Base-by-base conservation (phyloP, 108 stramenopile genomes). In the Cyclotella cryptica region DNA sequence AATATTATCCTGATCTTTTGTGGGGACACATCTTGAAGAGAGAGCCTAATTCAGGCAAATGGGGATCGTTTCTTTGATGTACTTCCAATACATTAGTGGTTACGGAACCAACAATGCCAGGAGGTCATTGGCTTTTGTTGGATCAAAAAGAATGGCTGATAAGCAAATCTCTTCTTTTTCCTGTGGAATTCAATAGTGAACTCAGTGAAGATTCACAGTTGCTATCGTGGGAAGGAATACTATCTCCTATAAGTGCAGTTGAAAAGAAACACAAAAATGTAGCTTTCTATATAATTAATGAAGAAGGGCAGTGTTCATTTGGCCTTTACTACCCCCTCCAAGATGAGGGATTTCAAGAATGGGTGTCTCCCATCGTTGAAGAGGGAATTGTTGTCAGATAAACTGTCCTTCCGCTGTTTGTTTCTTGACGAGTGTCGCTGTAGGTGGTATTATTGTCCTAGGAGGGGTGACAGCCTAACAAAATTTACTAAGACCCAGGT, bases 21-120 rank as follows among this genome's bases (percentile, higher is more conserved):
- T 85, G 84, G 87, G 54, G 79, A 43, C 84, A 83, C 58, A 60
- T 87, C 24, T 61, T 87, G 28, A 69, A 61, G 18, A 78, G 84
- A 72, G 87, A 84, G 14, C 43, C 66, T 41, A 85, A 79, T 24
- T 41, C 51, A 21, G 80, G 85, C 46, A 67, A 46, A 54, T 87
- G 87, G 87, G 87, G 87, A 17, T 85, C 85, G 57, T 85, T 30
- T 78, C 80, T 30, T 72, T 82, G 54, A 83, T 75, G 58, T 85
- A 78, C 57, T 87, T 75, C 51, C 72, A 82, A 75, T 85, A 83
- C 60, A 87, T 87, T 84, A 79, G 74, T 65, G 85, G 85, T 17
- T 52, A 79, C 54, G 78, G 78, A 42, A 49, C 18, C 51, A 39
- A 67, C 66, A 75, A 75, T 49, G 45, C 49, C 39, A 42, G 60